Evolutionary conservation across 2,329 filamentous ascomycete species (phyloP).

Genomic region (Colletotrichum sp.): DNA sequence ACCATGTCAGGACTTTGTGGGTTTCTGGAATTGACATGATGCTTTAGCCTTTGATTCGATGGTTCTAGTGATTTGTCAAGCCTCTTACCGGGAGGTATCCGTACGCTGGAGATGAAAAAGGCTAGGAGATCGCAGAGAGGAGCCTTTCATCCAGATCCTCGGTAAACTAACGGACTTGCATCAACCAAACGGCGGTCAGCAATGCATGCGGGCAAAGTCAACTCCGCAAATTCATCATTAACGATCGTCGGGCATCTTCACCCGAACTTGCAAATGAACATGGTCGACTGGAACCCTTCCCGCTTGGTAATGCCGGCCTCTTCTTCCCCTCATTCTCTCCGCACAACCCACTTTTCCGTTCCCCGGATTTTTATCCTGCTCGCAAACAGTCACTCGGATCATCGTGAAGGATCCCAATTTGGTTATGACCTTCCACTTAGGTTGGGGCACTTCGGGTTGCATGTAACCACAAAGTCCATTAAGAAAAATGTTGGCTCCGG

Average conservation of each 20-base stretch:
- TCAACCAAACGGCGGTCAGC: not conserved
- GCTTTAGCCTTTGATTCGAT: not conserved
- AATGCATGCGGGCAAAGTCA: not conserved
- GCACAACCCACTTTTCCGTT: not conserved
- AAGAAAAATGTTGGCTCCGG: not conserved
- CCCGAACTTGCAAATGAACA: not conserved
- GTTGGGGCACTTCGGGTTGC: not conserved
- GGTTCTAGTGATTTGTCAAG: not conserved
- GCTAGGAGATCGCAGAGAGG: not conserved
- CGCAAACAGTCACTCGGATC: not conserved
- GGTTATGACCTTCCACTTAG: not conserved
- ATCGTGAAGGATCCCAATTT: not conserved
- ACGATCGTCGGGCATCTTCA: not conserved
- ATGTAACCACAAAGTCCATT: not conserved
- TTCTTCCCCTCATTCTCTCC: not conserved
- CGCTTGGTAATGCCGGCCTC: not conserved
- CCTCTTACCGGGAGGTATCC: not conserved
- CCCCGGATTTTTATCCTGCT: not conserved
- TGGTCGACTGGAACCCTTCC: not conserved
- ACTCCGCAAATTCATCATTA: not conserved
- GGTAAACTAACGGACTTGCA: not conserved
- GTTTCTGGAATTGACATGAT: not conserved
- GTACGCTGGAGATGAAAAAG: not conserved
- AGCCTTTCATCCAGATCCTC: not conserved
- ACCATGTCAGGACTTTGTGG: not conserved